Base-by-base conservation (phyloP, 2,329 filamentous ascomycete species). In the Akanthomyces lecanii region DNA sequence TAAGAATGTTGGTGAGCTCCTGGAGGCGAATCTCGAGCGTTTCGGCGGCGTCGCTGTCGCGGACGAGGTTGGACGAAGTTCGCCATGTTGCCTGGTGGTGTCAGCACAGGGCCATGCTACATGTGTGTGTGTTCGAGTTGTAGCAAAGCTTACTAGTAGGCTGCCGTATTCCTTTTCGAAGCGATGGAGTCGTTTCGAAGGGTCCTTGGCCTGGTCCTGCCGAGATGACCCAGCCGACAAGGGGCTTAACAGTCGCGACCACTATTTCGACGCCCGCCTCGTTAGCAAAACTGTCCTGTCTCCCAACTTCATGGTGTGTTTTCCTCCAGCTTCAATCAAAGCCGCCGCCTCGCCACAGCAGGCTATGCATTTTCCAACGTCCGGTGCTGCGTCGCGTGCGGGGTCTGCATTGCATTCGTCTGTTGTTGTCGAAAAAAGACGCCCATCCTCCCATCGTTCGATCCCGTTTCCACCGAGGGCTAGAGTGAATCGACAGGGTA, bases 1-100 rank as follows among this genome's bases (percentile, higher is more conserved):
- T 89, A 67, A 98, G 87, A 70, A 96, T 88, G 68, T 82, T 83
- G 67, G 84, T 87, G 48, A 89, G 81, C 69, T 87, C 84, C 68
- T 87, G 85, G 30, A 89, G 82, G 63, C 83, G 81, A 66, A 83
- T 80, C 72, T 88, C 84, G 72, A 89, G 79, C 62, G 80, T 81
- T 70, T 88, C 85, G 73, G 85, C 84, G 54, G 85, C 83, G 66
- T 87, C 85, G 71, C 80, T 77, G 69, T 89, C 85, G 68, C 77
- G 78, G 64, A 83, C 77, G 38, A 89, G 78, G 73, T 87, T 88
- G 65, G 84, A 81, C 18, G 84, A 82, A 65, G 79, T 82, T 70
- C 85, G 82, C 85, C 86, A 89, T 76, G 81, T 80, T 74, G 73
- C 70, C 75, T 86, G 28, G 18, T n/a, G 33, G 51, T 14, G 56